Percentiles rank a stretch among this genome's conserved stretches.
These are phyloP conservation scores for Bacidia gigantensis DNA, from an alignment of 495 filamentous ascomycete species.

Conservation along the genomic window DNA sequence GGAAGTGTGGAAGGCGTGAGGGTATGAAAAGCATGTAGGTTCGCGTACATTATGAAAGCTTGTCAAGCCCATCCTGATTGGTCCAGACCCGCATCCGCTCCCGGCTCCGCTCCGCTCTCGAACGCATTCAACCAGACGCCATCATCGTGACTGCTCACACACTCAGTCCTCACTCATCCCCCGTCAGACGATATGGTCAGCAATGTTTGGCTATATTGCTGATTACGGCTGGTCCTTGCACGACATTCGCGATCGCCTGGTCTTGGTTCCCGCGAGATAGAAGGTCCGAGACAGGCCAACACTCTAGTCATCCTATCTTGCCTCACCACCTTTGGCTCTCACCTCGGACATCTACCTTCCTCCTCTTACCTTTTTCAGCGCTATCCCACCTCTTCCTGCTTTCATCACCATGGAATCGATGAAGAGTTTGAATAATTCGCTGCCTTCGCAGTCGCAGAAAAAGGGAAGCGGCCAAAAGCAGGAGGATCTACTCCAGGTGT, in stretches of 20 bases:
- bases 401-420: slow-evolving; percentile 52
- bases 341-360: neutral
- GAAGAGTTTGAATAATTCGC: slow-evolving; percentile 55
- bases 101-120: no score
- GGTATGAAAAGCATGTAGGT: neutral
- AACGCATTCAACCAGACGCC: no score
- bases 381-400: neutral
- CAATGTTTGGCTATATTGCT: no score
- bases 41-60: slow-evolving; percentile 4
- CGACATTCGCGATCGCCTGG: no score
- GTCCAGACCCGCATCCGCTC: no score
- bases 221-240: no score
- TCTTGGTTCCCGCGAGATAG: no score
- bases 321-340: neutral
- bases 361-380: neutral
- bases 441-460: slow-evolving; percentile 32
- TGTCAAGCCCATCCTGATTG: slow-evolving; percentile 3
- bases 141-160: no score
- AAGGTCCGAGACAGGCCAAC: no score
- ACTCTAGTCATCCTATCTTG: no score
- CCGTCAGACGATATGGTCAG: no score
- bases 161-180: no score
- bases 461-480: slow-evolving; percentile 45
- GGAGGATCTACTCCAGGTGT: slow-evolving; percentile 73
- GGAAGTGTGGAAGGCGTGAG: neutral